phyloP scores from a whole-genome alignment of 108 stramenopile species.

The Nitzschia sp. region DNA sequence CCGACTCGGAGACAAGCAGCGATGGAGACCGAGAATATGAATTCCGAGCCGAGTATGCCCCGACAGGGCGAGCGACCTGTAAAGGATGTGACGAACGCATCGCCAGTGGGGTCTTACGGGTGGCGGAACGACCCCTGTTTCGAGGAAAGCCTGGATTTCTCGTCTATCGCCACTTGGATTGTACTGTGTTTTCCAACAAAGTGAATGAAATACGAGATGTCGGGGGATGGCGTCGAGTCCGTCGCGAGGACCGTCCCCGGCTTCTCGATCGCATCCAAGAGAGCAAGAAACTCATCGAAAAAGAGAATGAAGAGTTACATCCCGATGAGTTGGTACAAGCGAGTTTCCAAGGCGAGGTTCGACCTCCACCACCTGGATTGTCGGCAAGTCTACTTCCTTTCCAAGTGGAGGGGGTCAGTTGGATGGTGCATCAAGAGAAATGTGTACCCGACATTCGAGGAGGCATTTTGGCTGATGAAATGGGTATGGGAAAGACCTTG shows the following conservation, averaged over 20 bases:
- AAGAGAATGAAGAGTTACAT: constrained; percentile 73
- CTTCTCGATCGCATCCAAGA: constrained; percentile 55
- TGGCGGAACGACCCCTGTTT: constrained; percentile 77
- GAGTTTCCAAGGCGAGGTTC: constrained; percentile 73
- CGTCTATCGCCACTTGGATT: constrained; percentile 74
- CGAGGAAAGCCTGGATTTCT: constrained; percentile 86
- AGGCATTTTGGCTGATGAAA: constrained; percentile 93
- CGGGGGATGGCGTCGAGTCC: constrained; percentile 51
- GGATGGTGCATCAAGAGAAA: constrained; percentile 91
- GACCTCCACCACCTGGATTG: constrained; percentile 72
- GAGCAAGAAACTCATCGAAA: constrained; percentile 48
- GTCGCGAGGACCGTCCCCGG: constrained; percentile 47
- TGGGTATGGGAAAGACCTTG: constrained; percentile 78
- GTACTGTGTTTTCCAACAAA: constrained; percentile 65
- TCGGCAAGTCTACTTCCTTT: constrained; percentile 88
- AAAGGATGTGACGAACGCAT: constrained; percentile 74
- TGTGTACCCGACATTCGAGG: constrained; percentile 60
- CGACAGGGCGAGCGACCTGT: constrained; percentile 75
- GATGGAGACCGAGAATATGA: constrained; percentile 54
- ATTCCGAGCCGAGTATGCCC: constrained; percentile 64
- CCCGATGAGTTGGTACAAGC: constrained; percentile 90
- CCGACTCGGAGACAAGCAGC: constrained; percentile 25
- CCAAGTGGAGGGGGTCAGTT: constrained; percentile 92
- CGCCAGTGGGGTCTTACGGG: constrained; percentile 56
- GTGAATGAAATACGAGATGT: constrained; percentile 50